phyloP scores from a whole-genome alignment of 106 monocot species.

The Allium fistulosum region DNA sequence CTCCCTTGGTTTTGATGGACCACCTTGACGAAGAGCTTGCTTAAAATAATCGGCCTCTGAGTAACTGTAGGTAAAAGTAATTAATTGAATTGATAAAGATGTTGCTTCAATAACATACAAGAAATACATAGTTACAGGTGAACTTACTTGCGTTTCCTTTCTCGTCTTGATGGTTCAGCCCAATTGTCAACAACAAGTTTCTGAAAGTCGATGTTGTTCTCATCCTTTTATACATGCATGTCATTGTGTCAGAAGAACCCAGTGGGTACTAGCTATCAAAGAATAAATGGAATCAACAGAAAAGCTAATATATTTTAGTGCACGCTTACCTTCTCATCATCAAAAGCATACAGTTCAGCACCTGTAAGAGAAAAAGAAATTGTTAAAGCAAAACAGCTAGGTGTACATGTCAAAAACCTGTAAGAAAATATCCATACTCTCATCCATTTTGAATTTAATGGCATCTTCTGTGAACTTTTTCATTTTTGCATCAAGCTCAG shows the following conservation, averaged over 20 bases:
- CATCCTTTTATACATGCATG: constrained; percentile 45
- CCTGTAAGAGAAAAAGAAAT: constrained; percentile 28
- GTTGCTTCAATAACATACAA: neutral
- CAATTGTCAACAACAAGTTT: constrained; percentile 91
- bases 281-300: neutral
- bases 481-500: constrained; percentile 98
- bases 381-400: constrained; percentile 53
- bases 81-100: neutral
- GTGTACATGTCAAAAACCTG: neutral
- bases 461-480: constrained; percentile 99
- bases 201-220: constrained; percentile 77
- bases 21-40: constrained; percentile 93
- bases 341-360: constrained; percentile 94
- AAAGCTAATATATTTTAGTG: neutral
- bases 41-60: constrained; percentile 96
- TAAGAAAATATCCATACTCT: constrained; percentile 49
- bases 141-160: constrained; percentile 89
- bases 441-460: constrained; percentile 99
- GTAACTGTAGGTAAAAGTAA: constrained; percentile 34
- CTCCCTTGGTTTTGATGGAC: constrained; percentile 78
- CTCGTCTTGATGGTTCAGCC: constrained; percentile 85
- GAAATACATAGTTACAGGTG: neutral
- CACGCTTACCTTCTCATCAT: constrained; percentile 77
- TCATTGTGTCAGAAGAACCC: neutral
- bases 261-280: neutral